These are phyloP conservation scores for Handroanthus guayacan DNA, from an alignment of 257 asterid species.

Conservation along the genomic window DNA sequence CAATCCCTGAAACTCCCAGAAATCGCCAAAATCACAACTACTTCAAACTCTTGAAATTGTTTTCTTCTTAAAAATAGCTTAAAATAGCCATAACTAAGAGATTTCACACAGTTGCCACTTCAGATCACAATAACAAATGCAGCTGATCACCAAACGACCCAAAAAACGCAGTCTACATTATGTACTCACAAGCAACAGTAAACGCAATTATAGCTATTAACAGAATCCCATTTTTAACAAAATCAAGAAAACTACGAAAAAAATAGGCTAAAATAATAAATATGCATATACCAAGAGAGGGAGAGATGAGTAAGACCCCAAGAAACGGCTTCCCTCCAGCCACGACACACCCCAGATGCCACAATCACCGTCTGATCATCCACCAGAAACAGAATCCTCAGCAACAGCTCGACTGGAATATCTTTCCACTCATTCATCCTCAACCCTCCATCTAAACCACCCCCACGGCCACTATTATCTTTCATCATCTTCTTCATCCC, in stretches of 20 bases:
- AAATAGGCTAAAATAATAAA: not conserved
- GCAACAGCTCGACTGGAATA: slow-evolving; percentile 74
- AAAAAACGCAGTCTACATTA: not conserved
- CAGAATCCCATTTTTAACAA: slow-evolving; percentile 11
- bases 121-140: not conserved
- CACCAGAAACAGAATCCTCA: slow-evolving; percentile 68
- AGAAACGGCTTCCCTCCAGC: slow-evolving; percentile 82
- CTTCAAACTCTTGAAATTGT: not conserved
- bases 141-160: not conserved
- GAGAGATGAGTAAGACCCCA: slow-evolving; percentile 76
- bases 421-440: slow-evolving; percentile 74
- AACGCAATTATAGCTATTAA: not conserved
- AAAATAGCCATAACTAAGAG: not conserved
- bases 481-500: not conserved
- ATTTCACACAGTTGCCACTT: not conserved
- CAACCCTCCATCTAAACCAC: slow-evolving; percentile 44
- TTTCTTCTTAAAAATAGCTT: not conserved
- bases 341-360: slow-evolving; percentile 85
- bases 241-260: not conserved
- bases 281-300: slow-evolving; percentile 66
- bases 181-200: not conserved
- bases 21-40: not conserved
- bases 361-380: slow-evolving; percentile 78
- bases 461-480: not conserved
- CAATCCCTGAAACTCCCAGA: too few relatives aligned